A percentile compares a stretch with the other conserved stretches of the same genome.
Evolutionary conservation across 371 early-diverging fungal genomes (phyloP).

Genomic region (Rhizopus microsporus): DNA sequence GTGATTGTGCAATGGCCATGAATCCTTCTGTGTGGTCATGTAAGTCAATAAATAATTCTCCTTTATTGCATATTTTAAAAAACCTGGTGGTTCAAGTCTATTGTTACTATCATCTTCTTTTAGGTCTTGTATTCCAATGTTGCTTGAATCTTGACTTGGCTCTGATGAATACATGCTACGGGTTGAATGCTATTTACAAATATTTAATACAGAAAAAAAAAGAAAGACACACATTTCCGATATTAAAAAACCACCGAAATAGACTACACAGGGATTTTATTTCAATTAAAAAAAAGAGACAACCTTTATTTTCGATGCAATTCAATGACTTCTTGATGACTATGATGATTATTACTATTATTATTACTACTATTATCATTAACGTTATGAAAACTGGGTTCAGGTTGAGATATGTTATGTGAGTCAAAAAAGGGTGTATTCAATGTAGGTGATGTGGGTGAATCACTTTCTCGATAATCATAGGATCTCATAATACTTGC

Average conservation of each 20-base stretch:
- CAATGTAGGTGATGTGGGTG: constrained; percentile 42
- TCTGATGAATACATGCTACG: no score
- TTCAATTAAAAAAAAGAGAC: constrained; percentile 18
- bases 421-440: constrained; percentile 34
- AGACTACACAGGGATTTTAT: background rate
- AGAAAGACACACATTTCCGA: background rate
- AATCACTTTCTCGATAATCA: constrained; percentile 33
- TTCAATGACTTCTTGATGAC: constrained; percentile 23
- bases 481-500: constrained; percentile 42
- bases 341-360: no score
- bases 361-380: no score
- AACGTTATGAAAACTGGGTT: constrained; percentile 9
- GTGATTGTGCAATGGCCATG: constrained; percentile 10
- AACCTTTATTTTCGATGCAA: constrained; percentile 29
- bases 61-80: background rate
- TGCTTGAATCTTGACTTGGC: no score
- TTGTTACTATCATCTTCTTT: background rate
- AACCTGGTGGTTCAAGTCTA: constrained; percentile 10
- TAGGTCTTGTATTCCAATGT: no score
- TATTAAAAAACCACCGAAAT: background rate
- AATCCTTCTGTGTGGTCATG: background rate
- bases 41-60: background rate
- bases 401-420: constrained; percentile 11
- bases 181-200: no score
- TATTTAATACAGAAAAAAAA: no score